phyloP scores from a whole-genome alignment of 495 filamentous ascomycete genomes.

The Polyplosphaeria fusca region DNA sequence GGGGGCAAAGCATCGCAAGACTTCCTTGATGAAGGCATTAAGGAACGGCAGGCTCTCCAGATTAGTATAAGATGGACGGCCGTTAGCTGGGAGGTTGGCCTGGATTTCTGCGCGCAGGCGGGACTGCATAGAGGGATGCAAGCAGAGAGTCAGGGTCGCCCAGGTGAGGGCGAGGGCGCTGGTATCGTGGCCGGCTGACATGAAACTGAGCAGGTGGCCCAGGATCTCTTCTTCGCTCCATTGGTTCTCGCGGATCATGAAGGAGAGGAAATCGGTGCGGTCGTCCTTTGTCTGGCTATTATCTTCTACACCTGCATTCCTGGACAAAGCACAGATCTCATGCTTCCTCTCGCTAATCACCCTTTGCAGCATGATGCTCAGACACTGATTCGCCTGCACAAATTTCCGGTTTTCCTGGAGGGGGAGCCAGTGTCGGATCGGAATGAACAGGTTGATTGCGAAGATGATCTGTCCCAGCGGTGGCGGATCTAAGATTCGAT shows the following conservation, averaged over 20 bases:
- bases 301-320: background rate
- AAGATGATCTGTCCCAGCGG: constrained; percentile 10
- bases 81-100: constrained; percentile 56
- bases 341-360: background rate
- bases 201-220: constrained; percentile 21
- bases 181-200: constrained; percentile 64
- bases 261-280: constrained; percentile 8
- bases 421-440: constrained; percentile 15
- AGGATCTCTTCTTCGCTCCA: constrained; percentile 23
- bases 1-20: constrained; percentile 56
- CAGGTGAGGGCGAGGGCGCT: constrained; percentile 58
- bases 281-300: background rate
- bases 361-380: constrained; percentile 2
- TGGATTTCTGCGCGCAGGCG: constrained; percentile 61
- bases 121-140: constrained; percentile 54
- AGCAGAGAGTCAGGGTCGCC: constrained; percentile 55
- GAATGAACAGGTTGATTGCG: constrained; percentile 16
- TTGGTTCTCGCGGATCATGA: constrained; percentile 3
- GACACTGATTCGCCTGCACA: constrained; percentile 1
- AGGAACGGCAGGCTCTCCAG: constrained; percentile 58
- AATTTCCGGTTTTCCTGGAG: constrained; percentile 17
- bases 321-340: too few relatives aligned
- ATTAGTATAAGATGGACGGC: constrained; percentile 38
- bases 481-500: constrained; percentile 51
- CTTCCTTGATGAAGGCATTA: constrained; percentile 58